Conservation (phyloP, 1,139 yeast species). For the Wickerhamomyces sp. region DNA sequence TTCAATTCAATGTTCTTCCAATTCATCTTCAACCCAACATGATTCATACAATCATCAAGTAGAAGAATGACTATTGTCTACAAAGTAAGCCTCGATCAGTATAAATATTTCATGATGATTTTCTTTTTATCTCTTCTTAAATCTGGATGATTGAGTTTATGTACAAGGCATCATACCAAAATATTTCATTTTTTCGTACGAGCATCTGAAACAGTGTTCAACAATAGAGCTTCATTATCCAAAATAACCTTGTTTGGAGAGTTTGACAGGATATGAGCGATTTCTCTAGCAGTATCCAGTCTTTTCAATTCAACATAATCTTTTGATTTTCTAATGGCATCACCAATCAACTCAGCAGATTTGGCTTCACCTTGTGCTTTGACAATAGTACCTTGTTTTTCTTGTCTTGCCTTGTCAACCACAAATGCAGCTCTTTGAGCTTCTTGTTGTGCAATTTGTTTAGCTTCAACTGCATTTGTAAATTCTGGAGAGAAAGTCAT, state of each 20-base stretch:
- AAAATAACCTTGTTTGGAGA: slow-evolving; percentile 90
- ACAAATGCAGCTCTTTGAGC: slow-evolving; percentile 97
- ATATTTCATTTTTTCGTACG: slow-evolving; percentile 26
- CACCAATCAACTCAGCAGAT: slow-evolving; percentile 97
- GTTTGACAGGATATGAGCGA: slow-evolving; percentile 76
- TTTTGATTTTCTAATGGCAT: slow-evolving; percentile 91
- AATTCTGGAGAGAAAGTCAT: slow-evolving; percentile 99
- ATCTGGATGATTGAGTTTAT: too few species aligned
- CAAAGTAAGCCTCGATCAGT: too few species aligned
- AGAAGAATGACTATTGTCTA: too few species aligned
- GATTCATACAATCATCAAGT: too few species aligned
- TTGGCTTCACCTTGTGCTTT: slow-evolving; percentile 98
- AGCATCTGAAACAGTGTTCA: slow-evolving; percentile 76
- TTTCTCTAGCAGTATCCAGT: slow-evolving; percentile 95
- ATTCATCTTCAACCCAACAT: too few species aligned
- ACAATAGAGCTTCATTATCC: slow-evolving; percentile 86
- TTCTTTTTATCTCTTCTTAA: too few species aligned
- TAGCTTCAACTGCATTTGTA: slow-evolving; percentile 96
- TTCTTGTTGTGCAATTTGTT: slow-evolving; percentile 98
- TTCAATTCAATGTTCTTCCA: too few species aligned
- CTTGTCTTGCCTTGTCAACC: slow-evolving; percentile 96
- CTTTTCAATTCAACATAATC: slow-evolving; percentile 96
- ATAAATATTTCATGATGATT: too few species aligned
- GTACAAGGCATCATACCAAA: too few species aligned
- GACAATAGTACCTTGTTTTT: slow-evolving; percentile 93